Percentiles rank a stretch among this genome's conserved stretches.
phyloP scores from a whole-genome alignment of 2,329 filamentous ascomycete species.

The Alternaria ventricosa region DNA sequence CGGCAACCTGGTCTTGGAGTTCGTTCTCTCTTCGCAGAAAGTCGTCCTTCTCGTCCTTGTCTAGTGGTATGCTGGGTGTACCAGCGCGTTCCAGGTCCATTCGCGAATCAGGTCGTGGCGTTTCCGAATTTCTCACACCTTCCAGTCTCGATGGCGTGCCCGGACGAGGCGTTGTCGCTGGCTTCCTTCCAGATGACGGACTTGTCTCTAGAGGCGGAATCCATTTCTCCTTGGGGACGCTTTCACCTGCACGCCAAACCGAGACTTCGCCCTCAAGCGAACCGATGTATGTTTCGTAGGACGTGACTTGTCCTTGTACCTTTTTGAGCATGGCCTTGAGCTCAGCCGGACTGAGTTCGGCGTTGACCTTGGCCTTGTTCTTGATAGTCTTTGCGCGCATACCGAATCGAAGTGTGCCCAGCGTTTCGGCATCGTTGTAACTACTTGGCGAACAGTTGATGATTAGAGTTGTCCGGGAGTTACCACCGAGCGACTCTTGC shows the following conservation, averaged over 20 bases:
- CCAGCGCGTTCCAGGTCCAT: conserved; percentile 78
- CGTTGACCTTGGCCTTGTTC: conserved; percentile 99
- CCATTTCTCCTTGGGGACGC: conserved; percentile 90
- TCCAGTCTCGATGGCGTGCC: conserved; percentile 66
- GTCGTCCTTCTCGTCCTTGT: conserved; percentile 97
- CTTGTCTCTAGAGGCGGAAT: conserved; percentile 69
- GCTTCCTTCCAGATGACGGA: conserved; percentile 55
- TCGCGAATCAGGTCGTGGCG: conserved; percentile 65
- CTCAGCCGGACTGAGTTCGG: conserved; percentile 93
- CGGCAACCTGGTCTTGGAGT: conserved; percentile 92
- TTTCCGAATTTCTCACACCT: conserved; percentile 53
- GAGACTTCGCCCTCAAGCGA: conserved; percentile 84
- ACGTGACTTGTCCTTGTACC: conserved; percentile 86
- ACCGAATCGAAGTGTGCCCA: conserved; percentile 91
- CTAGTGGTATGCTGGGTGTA: conserved; percentile 85
- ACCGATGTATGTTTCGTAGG: conserved; percentile 85
- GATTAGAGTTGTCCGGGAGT: conserved; percentile 96
- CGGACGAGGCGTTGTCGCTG: conserved; percentile 60
- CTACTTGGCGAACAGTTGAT: conserved; percentile 99
- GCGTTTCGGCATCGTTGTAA: conserved; percentile 95
- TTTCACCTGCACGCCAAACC: conserved; percentile 85
- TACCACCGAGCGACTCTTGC: conserved; percentile 96
- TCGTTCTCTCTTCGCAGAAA: conserved; percentile 96
- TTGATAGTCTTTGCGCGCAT: conserved; percentile 98
- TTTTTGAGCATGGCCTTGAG: conserved; percentile 93